These are phyloP conservation scores for Chaetomiaceae sp. DNA, from an alignment of 2,329 filamentous ascomycete genomes.

Conservation along the genomic window DNA sequence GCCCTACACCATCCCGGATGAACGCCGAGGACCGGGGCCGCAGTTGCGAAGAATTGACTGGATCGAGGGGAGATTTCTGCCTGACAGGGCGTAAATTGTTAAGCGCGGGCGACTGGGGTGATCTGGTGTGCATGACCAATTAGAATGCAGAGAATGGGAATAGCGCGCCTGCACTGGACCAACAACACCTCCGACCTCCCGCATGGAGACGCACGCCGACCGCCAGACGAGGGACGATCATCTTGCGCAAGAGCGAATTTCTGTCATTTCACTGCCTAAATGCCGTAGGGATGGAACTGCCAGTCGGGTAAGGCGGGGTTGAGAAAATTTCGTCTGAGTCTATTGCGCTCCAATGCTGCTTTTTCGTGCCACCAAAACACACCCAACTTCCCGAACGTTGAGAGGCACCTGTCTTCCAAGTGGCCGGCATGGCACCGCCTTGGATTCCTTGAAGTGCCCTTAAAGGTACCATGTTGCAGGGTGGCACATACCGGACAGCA, in stretches of 20 bases:
- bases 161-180: too few species aligned
- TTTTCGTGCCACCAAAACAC: conserved; percentile 7
- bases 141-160: not conserved
- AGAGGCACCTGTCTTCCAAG: not conserved
- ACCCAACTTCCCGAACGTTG: too few species aligned
- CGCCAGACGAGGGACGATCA: conserved; percentile 4
- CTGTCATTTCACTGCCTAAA: not conserved
- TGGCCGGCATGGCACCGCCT: not conserved
- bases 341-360: conserved; percentile 9
- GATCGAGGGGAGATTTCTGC: conserved; percentile 4
- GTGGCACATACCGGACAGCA: too few species aligned
- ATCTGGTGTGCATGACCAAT: conserved; percentile 6
- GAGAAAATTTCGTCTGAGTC: not conserved
- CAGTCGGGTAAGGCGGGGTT: not conserved
- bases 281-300: not conserved
- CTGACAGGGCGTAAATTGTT: conserved; percentile 1
- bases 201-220: conserved; percentile 2
- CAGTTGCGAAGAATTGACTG: conserved; percentile 6
- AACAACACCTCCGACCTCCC: conserved; percentile 6
- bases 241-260: conserved; percentile 4
- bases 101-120: conserved; percentile 11
- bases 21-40: not conserved
- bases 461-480: too few species aligned
- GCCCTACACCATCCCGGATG: conserved; percentile 3
- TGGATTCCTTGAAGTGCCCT: not conserved